Evolutionary conservation across 2,329 filamentous ascomycete genomes (phyloP).

Genomic region (Ophiostoma pallidulum): DNA sequence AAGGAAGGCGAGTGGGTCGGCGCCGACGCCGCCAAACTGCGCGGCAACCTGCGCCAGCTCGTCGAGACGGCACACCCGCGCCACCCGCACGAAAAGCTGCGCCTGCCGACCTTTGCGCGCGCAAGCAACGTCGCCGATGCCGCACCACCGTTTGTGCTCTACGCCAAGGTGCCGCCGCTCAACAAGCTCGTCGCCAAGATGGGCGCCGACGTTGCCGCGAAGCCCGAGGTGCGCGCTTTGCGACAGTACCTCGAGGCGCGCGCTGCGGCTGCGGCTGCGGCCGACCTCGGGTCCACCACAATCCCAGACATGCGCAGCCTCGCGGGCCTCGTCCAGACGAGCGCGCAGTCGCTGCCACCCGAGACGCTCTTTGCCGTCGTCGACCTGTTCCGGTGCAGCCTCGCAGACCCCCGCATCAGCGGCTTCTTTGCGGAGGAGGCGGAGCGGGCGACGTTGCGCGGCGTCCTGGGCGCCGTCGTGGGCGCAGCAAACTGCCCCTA

Average conservation of each 20-base stretch:
- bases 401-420: slow-evolving; percentile 69
- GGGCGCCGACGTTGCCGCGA: slow-evolving; percentile 38
- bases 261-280: slow-evolving; percentile 39
- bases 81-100: slow-evolving; percentile 66
- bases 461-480: slow-evolving; percentile 53
- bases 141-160: too few species aligned
- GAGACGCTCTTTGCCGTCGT: slow-evolving; percentile 69
- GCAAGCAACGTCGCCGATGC: slow-evolving; percentile 40
- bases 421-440: slow-evolving; percentile 74
- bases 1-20: slow-evolving; percentile 75
- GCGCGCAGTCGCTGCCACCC: slow-evolving; percentile 45
- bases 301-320: slow-evolving; percentile 63
- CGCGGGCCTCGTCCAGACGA: slow-evolving; percentile 48
- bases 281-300: slow-evolving; percentile 54
- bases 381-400: slow-evolving; percentile 72
- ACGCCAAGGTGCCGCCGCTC: slow-evolving; percentile 69
- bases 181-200: slow-evolving; percentile 76
- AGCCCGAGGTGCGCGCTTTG: slow-evolving; percentile 53
- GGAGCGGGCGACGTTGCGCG: slow-evolving; percentile 51
- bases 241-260: slow-evolving; percentile 62
- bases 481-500: slow-evolving; percentile 57
- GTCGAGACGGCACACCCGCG: slow-evolving; percentile 64
- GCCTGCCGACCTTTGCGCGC: slow-evolving; percentile 59
- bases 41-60: slow-evolving; percentile 62
- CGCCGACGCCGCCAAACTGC: slow-evolving; percentile 58